A percentile compares a stretch with the other conserved stretches of the same genome.
phyloP scores from a whole-genome alignment of 176 grass and related monocot species.

The Musa schizocarpa region DNA sequence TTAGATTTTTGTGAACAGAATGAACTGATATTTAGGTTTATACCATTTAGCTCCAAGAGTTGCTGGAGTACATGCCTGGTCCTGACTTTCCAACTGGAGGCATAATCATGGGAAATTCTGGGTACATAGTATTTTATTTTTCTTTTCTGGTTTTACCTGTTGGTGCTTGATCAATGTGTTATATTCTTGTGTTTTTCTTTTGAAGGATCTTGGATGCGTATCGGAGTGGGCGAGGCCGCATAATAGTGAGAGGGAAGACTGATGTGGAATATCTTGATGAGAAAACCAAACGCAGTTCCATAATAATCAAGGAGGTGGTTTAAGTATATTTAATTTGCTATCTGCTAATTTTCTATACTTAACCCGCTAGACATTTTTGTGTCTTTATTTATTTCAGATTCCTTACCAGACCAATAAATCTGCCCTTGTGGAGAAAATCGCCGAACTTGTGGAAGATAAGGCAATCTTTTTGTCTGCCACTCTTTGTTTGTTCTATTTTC shows the following conservation, averaged over 20 bases:
- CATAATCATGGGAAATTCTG: constrained; percentile 68
- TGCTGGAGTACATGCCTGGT: constrained; percentile 91
- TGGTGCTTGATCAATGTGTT: constrained; percentile 11
- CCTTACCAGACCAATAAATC: constrained; percentile 97
- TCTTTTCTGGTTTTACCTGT: constrained; percentile 19
- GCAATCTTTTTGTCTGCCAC: constrained; percentile 14
- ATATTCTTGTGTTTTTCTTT: constrained; percentile 22
- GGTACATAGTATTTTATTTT: constrained; percentile 34
- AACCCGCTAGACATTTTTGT: not conserved
- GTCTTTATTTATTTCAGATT: constrained; percentile 39
- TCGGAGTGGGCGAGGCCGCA: constrained; percentile 62
- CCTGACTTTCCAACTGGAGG: constrained; percentile 98
- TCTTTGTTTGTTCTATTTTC: not conserved
- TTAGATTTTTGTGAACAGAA: not conserved
- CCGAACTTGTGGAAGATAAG: constrained; percentile 94
- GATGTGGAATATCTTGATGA: constrained; percentile 65
- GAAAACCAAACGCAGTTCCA: constrained; percentile 64
- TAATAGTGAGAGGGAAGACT: constrained; percentile 87
- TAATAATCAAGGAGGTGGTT: constrained; percentile 90
- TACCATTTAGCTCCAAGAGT: constrained; percentile 70
- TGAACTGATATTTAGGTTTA: constrained; percentile 17
- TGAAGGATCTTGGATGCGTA: constrained; percentile 89
- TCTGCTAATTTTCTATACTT: not conserved
- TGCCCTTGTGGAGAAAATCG: constrained; percentile 78
- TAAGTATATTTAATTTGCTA: constrained; percentile 12